Conservation (phyloP, 345 rosid species). For the Rhizophora apiculata region DNA sequence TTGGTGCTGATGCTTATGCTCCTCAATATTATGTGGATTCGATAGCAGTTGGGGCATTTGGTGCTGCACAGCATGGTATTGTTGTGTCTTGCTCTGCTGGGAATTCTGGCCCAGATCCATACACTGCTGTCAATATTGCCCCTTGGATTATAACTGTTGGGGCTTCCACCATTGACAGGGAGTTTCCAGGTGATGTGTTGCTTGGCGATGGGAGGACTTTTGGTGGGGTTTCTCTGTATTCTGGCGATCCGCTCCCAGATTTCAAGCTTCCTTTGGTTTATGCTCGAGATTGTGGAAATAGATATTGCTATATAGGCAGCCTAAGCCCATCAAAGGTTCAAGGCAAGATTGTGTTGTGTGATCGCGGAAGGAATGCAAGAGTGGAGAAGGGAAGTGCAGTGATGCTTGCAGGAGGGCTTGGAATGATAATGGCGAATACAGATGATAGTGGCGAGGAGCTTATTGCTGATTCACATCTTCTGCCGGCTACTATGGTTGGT, state of each 20-base stretch:
- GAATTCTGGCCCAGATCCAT: conserved; percentile 76
- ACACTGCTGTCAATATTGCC: conserved; percentile 74
- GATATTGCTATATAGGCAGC: conserved; percentile 27
- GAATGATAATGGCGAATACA: conserved; percentile 30
- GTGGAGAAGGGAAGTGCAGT: conserved; percentile 32
- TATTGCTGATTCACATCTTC: conserved; percentile 31
- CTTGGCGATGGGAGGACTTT: conserved; percentile 57
- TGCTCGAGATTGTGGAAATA: conserved; percentile 57
- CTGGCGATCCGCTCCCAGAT: conserved; percentile 45
- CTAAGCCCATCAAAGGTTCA: conserved; percentile 17
- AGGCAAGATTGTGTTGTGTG: conserved; percentile 34
- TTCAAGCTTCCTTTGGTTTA: conserved; percentile 52
- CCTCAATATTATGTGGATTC: conserved; percentile 69
- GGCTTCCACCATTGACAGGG: conserved; percentile 81
- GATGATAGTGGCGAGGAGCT: conserved; percentile 29
- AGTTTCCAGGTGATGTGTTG: conserved; percentile 73
- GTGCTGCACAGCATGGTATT: conserved; percentile 58
- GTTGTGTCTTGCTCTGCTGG: conserved; percentile 90
- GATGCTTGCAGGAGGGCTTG: conserved; percentile 31
- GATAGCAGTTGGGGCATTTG: conserved; percentile 78
- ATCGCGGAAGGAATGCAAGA: conserved; percentile 30
- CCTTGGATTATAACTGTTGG: conserved; percentile 94
- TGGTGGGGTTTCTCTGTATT: conserved; percentile 66
- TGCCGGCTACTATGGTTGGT: conserved; percentile 35
- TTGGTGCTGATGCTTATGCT: conserved; percentile 70